phyloP scores from a whole-genome alignment of 352 stramenopile genomes.

The Phytophthora chlamydospora region DNA sequence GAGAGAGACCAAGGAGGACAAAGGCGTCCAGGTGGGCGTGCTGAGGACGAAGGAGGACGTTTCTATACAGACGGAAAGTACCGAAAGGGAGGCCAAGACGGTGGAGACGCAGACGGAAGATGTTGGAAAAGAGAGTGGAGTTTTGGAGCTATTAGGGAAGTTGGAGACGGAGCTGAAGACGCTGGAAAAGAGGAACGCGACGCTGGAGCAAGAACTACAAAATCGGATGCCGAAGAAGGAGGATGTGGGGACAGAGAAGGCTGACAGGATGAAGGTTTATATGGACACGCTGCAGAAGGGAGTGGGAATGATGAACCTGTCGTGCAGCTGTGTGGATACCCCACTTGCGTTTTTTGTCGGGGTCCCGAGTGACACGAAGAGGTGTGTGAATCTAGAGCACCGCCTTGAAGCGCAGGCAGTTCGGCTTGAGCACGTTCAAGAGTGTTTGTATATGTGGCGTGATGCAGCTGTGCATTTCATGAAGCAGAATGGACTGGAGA shows the following conservation, averaged over 20 bases:
- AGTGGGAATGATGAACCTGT: constrained; percentile 27
- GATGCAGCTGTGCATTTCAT: constrained; percentile 31
- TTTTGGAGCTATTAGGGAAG: constrained; percentile 22
- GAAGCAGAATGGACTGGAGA: constrained; percentile 10
- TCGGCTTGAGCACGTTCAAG: constrained; percentile 31
- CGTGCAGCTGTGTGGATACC: constrained; percentile 27
- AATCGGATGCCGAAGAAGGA: constrained; percentile 8
- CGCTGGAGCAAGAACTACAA: constrained; percentile 29
- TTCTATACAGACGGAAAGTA: constrained; percentile 21
- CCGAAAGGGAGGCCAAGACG: background rate
- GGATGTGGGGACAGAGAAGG: constrained; percentile 1
- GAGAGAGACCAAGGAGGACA: constrained; percentile 29
- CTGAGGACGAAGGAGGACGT: constrained; percentile 8
- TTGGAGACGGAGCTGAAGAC: constrained; percentile 32
- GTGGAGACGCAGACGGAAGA: constrained; percentile 16
- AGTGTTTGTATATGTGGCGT: constrained; percentile 30
- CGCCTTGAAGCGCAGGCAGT: constrained; percentile 29
- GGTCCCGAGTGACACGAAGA: background rate
- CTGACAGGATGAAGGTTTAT: constrained; percentile 17
- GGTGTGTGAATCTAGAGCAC: constrained; percentile 37
- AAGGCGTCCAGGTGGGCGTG: constrained; percentile 13
- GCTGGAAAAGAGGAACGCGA: constrained; percentile 28
- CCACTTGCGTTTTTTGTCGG: constrained; percentile 25
- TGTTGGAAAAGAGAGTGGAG: background rate
- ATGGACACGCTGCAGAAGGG: constrained; percentile 29